phyloP scores from a whole-genome alignment of 768 basidiomycete genomes.

The Jaapia argillacea region DNA sequence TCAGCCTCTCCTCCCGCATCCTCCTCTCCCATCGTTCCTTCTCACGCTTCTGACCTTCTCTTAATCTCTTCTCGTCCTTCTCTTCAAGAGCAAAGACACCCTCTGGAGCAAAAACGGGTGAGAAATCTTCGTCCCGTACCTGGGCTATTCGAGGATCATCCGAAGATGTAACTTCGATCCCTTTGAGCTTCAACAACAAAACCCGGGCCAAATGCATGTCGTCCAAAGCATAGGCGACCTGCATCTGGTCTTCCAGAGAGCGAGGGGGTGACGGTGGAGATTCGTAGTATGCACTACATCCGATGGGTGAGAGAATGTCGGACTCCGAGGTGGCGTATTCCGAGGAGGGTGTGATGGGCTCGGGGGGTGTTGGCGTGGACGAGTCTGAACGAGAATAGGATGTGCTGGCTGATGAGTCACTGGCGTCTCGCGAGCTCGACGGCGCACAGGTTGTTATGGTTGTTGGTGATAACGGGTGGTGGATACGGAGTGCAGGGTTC shows the following conservation, averaged over 20 bases:
- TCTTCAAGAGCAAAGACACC: slow-evolving; percentile 32
- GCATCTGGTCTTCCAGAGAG: slow-evolving; percentile 53
- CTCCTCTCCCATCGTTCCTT: slow-evolving; percentile 22
- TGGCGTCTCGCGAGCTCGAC: not conserved
- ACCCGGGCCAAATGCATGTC: slow-evolving; percentile 58
- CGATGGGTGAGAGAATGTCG: not conserved
- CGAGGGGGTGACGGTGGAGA: slow-evolving; percentile 29
- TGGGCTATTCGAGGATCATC: slow-evolving; percentile 54
- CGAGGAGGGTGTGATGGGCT: not conserved
- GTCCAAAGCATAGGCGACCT: slow-evolving; percentile 57
- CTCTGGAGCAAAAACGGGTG: slow-evolving; percentile 25
- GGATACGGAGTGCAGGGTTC: too few relatives aligned
- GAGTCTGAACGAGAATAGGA: not conserved
- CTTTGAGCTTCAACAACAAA: slow-evolving; percentile 49
- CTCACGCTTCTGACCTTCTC: slow-evolving; percentile 23
- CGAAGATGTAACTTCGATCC: slow-evolving; percentile 48
- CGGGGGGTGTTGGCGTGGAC: slow-evolving; percentile 2
- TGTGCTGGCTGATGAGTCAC: too few relatives aligned
- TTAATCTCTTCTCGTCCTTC: slow-evolving; percentile 27
- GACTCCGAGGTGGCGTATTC: too few relatives aligned
- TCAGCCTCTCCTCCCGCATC: slow-evolving; percentile 18
- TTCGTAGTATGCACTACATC: slow-evolving; percentile 28
- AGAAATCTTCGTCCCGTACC: slow-evolving; percentile 42
- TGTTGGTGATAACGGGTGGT: slow-evolving; percentile 1
- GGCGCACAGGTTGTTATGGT: too few relatives aligned